Evolutionary conservation across 31 red algal species (phyloP).

Genomic region (Endocladia muricata): DNA sequence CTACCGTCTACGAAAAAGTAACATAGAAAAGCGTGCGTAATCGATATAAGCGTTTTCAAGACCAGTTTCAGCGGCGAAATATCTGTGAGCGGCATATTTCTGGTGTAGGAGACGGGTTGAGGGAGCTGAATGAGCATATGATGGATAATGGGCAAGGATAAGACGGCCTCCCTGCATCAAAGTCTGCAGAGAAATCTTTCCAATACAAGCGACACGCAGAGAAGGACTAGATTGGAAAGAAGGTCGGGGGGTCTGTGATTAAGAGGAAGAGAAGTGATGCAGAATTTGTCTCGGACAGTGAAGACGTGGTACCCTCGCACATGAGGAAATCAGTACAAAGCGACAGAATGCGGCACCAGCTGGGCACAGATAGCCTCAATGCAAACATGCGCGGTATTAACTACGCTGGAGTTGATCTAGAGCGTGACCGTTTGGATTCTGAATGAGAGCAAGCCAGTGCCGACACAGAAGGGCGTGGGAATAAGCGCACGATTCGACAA

Average conservation of each 20-base stretch:
- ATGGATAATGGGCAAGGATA: neutral
- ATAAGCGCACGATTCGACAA: neutral
- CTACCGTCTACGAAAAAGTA: neutral
- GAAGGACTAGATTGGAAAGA: neutral
- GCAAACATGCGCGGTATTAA: constrained; percentile 1
- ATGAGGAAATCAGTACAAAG: neutral
- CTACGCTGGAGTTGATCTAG: neutral
- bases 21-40: neutral
- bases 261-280: neutral
- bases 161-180: neutral
- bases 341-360: neutral
- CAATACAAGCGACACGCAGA: neutral
- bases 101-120: neutral
- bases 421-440: neutral
- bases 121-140: neutral
- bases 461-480: neutral
- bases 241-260: neutral
- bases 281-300: neutral
- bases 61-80: neutral
- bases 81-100: neutral
- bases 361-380: neutral
- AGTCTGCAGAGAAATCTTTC: neutral
- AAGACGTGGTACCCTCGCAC: neutral
- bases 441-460: neutral
- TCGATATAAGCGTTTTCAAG: neutral